A percentile compares a stretch with the other conserved stretches of the same genome.
Conservation (phyloP, 2,329 filamentous ascomycete species). For the Macrophomina phaseolina region DNA sequence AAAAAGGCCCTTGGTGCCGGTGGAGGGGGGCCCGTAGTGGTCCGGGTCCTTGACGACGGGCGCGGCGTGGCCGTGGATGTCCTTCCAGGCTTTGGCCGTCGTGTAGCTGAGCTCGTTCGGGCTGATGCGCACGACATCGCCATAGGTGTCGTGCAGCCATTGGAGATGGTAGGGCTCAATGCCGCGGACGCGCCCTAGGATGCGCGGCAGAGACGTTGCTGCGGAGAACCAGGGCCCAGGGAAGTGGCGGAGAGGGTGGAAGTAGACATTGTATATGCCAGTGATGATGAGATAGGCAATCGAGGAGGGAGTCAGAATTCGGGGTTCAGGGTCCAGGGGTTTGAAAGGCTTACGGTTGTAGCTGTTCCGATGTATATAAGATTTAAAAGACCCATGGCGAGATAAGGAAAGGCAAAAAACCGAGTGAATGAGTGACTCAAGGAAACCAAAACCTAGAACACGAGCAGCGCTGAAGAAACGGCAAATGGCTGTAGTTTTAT, state of each 20-base stretch:
- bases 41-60: slow-evolving; percentile 40
- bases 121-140: slow-evolving; percentile 49
- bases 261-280: slow-evolving; percentile 24
- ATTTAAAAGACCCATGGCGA: slow-evolving; percentile 17
- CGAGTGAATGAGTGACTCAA: background rate
- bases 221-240: slow-evolving; percentile 25
- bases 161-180: slow-evolving; percentile 34
- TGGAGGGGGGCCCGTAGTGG: slow-evolving; percentile 38
- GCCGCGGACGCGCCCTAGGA: slow-evolving; percentile 14
- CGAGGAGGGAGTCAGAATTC: background rate
- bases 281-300: slow-evolving; percentile 15
- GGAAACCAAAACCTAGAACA: background rate
- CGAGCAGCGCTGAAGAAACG: background rate
- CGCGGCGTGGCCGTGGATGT: slow-evolving; percentile 46
- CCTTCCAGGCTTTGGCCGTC: slow-evolving; percentile 29
- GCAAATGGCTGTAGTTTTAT: background rate
- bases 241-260: slow-evolving; percentile 26
- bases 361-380: slow-evolving; percentile 7
- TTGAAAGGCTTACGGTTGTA: slow-evolving; percentile 1
- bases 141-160: slow-evolving; percentile 48
- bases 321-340: background rate
- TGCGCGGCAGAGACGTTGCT: slow-evolving; percentile 16
- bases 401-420: background rate
- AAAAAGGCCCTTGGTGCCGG: slow-evolving; percentile 45
- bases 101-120: slow-evolving; percentile 42